phyloP scores from a whole-genome alignment of 2,329 filamentous ascomycete species.

The Ceratocystis albifundus region DNA sequence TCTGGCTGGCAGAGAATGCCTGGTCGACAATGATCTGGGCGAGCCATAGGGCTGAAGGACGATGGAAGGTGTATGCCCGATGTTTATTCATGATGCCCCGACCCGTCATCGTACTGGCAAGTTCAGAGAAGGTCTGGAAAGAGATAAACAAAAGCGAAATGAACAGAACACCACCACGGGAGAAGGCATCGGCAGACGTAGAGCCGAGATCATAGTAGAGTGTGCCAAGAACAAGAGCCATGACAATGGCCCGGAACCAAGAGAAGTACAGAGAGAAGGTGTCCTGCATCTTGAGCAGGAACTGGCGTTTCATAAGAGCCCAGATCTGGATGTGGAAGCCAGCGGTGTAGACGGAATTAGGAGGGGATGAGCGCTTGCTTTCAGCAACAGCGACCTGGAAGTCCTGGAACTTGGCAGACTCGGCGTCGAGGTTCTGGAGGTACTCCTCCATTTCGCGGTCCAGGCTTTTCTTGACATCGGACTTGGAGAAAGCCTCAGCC shows the following conservation, averaged over 20 bases:
- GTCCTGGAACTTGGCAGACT: conserved; percentile 59
- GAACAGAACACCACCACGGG: conserved; percentile 70
- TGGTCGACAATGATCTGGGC: conserved; percentile 72
- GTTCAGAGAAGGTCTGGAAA: conserved; percentile 73
- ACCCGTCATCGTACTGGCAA: conserved; percentile 63
- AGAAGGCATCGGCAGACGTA: conserved; percentile 61
- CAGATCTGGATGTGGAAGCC: conserved; percentile 74
- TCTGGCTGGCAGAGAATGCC: conserved; percentile 58
- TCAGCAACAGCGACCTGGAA: conserved; percentile 66
- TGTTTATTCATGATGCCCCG: conserved; percentile 74
- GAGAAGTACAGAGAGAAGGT: conserved; percentile 63
- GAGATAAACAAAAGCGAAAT: conserved; percentile 71
- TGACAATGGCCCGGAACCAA: conserved; percentile 56
- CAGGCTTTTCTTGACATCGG: conserved; percentile 45
- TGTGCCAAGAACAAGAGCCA: conserved; percentile 68
- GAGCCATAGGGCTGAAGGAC: conserved; percentile 71
- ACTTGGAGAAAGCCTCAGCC: conserved; percentile 57
- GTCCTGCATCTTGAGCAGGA: conserved; percentile 76
- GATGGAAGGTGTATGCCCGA: conserved; percentile 69
- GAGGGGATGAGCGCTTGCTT: conserved; percentile 56
- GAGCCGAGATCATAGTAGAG: conserved; percentile 61
- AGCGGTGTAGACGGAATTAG: conserved; percentile 45
- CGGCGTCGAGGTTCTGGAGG: conserved; percentile 49
- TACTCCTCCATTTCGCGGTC: conserved; percentile 58
- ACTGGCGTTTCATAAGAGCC: conserved; percentile 74